Evolutionary conservation across 352 stramenopile genomes (phyloP).

Genomic region (Pythium coloratum): DNA sequence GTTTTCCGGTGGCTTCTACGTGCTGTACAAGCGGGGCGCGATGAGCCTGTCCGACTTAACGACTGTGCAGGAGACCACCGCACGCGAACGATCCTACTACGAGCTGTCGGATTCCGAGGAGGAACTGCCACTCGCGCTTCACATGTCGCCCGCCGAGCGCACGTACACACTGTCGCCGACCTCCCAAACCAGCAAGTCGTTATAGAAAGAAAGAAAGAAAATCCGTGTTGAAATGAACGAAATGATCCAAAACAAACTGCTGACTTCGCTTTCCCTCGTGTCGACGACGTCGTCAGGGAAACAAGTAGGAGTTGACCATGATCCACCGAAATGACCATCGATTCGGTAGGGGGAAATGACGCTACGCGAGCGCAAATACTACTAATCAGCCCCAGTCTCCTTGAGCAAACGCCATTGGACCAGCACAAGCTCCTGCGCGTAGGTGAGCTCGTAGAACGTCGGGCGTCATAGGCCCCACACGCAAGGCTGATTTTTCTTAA

Average conservation of each 20-base stretch:
- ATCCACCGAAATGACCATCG: too few species aligned
- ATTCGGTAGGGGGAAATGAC: too few species aligned
- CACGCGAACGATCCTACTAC: conserved; percentile 54
- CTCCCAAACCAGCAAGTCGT: conserved; percentile 3
- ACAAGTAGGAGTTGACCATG: too few species aligned
- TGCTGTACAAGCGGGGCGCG: conserved; percentile 60
- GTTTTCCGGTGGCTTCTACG: conserved; percentile 46
- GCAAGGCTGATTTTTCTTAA: background rate
- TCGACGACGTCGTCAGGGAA: too few species aligned
- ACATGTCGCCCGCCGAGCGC: conserved; percentile 58
- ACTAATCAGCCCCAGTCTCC: too few species aligned
- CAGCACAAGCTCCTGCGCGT: too few species aligned
- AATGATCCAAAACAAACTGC: background rate
- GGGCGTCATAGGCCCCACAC: background rate
- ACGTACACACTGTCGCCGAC: conserved; percentile 27
- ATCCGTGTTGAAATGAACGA: background rate
- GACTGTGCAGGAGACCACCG: conserved; percentile 39
- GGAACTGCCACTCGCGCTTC: conserved; percentile 59
- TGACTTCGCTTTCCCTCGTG: too few species aligned
- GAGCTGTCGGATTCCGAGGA: conserved; percentile 73
- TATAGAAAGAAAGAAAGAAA: conserved; percentile 5
- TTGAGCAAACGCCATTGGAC: too few species aligned
- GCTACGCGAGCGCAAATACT: too few species aligned
- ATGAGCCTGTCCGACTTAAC: conserved; percentile 42
- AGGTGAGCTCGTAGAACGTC: too few species aligned